Evolutionary conservation across 352 stramenopile genomes (phyloP).

Genomic region (Phytophthora sp.): DNA sequence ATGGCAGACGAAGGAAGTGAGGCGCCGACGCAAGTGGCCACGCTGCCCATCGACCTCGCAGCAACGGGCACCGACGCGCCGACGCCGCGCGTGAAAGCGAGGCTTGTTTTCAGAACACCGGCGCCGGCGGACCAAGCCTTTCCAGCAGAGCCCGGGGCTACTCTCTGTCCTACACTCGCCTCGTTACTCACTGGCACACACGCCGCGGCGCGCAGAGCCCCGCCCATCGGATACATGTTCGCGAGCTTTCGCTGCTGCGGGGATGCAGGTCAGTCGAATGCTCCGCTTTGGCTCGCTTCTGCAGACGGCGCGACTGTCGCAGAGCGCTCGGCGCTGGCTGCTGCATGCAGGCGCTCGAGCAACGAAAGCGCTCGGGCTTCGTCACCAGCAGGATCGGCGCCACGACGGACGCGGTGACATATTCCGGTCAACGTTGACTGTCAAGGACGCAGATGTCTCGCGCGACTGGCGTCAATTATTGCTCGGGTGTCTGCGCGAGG

Average conservation of each 20-base stretch:
- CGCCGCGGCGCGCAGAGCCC: constrained; percentile 13
- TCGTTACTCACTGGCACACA: constrained; percentile 14
- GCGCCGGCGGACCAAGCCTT: not conserved
- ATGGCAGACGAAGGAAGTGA: no score
- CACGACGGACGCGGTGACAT: no score
- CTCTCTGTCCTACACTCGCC: constrained; percentile 16
- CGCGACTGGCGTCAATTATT: not conserved
- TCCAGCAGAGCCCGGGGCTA: constrained; percentile 7
- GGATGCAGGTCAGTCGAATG: constrained; percentile 2
- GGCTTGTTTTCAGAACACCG: constrained; percentile 24
- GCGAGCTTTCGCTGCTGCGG: not conserved
- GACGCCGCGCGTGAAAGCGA: constrained; percentile 17
- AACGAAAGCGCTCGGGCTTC: not conserved
- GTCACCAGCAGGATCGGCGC: no score
- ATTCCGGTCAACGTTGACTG: no score
- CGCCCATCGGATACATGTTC: constrained; percentile 23
- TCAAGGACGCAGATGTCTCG: not conserved
- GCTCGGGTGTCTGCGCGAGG: not conserved
- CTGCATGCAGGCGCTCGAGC: not conserved
- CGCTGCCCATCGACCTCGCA: no score
- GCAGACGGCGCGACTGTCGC: constrained; percentile 4
- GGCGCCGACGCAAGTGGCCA: no score
- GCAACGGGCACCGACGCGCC: not conserved
- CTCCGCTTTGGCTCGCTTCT: not conserved
- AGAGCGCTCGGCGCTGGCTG: not conserved